phyloP scores from a whole-genome alignment of 2,329 filamentous ascomycete species.

The Huntiella bhutanensis region DNA sequence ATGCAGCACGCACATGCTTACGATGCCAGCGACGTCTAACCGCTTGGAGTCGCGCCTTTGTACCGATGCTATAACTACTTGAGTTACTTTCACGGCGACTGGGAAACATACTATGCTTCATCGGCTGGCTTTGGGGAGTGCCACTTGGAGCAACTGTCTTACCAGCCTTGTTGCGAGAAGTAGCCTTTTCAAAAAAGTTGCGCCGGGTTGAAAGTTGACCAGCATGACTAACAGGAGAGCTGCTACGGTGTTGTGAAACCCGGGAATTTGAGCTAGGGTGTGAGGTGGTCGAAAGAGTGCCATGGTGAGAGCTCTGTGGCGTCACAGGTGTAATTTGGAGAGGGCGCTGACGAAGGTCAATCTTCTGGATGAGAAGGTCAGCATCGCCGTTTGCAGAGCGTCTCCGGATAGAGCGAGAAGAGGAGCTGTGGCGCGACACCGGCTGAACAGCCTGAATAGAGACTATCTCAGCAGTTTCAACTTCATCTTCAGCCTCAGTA shows the following conservation, averaged over 20 bases:
- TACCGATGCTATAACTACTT: slow-evolving; percentile 3
- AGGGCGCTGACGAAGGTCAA: neutral
- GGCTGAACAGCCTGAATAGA: neutral
- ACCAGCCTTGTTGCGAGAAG: neutral
- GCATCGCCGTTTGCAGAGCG: neutral
- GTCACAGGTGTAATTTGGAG: neutral
- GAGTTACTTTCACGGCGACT: neutral
- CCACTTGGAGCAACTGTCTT: neutral
- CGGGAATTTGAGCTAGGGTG: too few species aligned
- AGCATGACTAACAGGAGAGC: slow-evolving; percentile 5
- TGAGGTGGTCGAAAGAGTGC: neutral
- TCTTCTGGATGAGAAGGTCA: neutral
- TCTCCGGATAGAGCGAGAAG: neutral
- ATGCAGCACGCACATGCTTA: slow-evolving; percentile 6
- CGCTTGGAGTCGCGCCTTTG: slow-evolving; percentile 4
- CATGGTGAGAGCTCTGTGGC: neutral
- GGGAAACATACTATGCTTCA: neutral
- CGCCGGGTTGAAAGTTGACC: slow-evolving; percentile 2
- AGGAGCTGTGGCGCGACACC: neutral
- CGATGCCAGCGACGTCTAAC: slow-evolving; percentile 3
- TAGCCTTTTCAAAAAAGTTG: slow-evolving; percentile 6
- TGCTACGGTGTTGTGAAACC: neutral
- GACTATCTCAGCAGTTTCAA: neutral
- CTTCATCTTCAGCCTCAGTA: neutral
- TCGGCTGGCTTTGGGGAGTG: neutral